Evolutionary conservation across 2,329 filamentous ascomycete genomes (phyloP).

Genomic region (Sarocladiaceae sp.): DNA sequence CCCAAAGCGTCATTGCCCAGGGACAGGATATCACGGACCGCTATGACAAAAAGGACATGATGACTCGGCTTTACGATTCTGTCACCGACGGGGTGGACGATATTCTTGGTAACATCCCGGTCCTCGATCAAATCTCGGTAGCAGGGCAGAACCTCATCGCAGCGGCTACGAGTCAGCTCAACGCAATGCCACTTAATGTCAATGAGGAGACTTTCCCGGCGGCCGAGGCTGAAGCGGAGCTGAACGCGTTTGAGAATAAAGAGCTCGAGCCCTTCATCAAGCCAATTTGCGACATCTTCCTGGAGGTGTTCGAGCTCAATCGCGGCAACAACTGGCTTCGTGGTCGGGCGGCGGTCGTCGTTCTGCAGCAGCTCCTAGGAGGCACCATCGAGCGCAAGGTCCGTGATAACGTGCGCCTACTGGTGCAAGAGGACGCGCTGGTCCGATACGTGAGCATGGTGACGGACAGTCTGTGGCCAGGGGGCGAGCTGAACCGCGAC

Average conservation of each 20-base stretch:
- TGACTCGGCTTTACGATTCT: slow-evolving; percentile 90
- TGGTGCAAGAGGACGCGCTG: slow-evolving; percentile 73
- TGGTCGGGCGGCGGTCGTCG: slow-evolving; percentile 89
- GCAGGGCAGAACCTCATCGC: slow-evolving; percentile 88
- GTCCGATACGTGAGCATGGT: slow-evolving; percentile 68
- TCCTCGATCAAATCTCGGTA: slow-evolving; percentile 86
- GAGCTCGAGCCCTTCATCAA: slow-evolving; percentile 95
- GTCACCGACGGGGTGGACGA: slow-evolving; percentile 98
- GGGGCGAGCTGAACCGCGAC: slow-evolving; percentile 47
- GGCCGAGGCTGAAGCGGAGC: slow-evolving; percentile 84
- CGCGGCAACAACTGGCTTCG: slow-evolving; percentile 95
- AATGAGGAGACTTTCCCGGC: slow-evolving; percentile 45
- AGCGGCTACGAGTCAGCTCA: slow-evolving; percentile 61
- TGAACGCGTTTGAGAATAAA: slow-evolving; percentile 85
- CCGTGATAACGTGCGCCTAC: slow-evolving; percentile 68
- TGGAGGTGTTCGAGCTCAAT: slow-evolving; percentile 92
- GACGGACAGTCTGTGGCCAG: slow-evolving; percentile 77
- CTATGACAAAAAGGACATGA: slow-evolving; percentile 75
- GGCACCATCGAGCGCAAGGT: slow-evolving; percentile 96
- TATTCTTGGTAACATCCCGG: slow-evolving; percentile 90
- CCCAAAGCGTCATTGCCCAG: slow-evolving; percentile 71
- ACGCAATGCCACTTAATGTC: slow-evolving; percentile 44
- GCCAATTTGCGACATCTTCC: slow-evolving; percentile 94
- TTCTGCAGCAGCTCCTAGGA: slow-evolving; percentile 89
- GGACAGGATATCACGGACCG: slow-evolving; percentile 50